Evolutionary conservation across 2,329 filamentous ascomycete species (phyloP).

Genomic region (Colletotrichum tanaceti): DNA sequence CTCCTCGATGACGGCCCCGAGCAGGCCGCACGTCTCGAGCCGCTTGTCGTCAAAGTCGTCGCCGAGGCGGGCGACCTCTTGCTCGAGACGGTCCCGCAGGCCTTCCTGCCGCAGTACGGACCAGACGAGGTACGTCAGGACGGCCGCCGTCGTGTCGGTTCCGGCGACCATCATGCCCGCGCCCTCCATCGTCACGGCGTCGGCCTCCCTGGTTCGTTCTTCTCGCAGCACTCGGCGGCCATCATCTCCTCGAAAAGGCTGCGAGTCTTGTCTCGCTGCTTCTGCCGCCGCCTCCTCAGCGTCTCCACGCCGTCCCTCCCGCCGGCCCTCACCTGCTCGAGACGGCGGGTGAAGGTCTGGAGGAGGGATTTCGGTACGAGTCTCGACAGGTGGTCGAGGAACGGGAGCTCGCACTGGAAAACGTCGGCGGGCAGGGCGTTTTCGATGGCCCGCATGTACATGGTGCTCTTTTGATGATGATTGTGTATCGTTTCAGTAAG

Average conservation of each 20-base stretch:
- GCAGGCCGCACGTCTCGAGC: conserved; percentile 52
- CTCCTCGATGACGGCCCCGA: conserved; percentile 60
- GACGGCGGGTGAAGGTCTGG: background rate
- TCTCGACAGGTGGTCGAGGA: background rate
- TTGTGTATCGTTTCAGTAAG: no score
- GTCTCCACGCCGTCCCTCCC: background rate
- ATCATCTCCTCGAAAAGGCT: conserved; percentile 19
- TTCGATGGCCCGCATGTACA: conserved; percentile 21
- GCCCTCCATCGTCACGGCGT: conserved; percentile 56
- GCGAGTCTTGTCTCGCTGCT: no score
- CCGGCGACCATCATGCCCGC: conserved; percentile 61
- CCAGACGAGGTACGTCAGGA: conserved; percentile 62
- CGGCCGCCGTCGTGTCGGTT: conserved; percentile 63
- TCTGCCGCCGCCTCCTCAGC: no score
- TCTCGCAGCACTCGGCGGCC: background rate
- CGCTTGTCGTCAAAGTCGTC: conserved; percentile 47
- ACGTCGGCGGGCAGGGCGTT: background rate
- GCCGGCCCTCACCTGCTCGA: background rate
- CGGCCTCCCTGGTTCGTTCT: no score
- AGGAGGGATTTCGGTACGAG: conserved; percentile 6
- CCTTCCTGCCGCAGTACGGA: conserved; percentile 48
- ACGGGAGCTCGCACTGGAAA: conserved; percentile 8
- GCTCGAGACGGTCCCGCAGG: conserved; percentile 48
- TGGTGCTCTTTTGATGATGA: no score
- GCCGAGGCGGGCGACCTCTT: conserved; percentile 47